Evolutionary conservation across 78 protist genomes (phyloP).

Genomic region (Monocercomonoides exilis): DNA sequence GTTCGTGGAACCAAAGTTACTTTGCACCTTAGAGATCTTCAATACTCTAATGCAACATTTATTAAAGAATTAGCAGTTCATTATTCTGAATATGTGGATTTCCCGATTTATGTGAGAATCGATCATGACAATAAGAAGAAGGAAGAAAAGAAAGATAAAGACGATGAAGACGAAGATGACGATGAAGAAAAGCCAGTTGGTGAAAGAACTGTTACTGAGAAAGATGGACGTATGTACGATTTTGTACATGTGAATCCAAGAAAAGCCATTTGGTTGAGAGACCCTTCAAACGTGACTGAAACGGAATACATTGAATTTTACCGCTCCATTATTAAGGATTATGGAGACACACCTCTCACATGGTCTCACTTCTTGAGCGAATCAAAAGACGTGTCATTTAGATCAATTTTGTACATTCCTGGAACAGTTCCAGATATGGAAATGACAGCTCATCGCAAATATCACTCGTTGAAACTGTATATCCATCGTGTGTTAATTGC

Average conservation of each 20-base stretch:
- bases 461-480: neutral
- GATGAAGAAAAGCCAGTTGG: too few relatives aligned
- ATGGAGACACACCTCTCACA: neutral
- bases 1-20: conserved; percentile 60
- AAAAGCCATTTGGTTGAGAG: neutral
- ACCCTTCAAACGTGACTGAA: neutral
- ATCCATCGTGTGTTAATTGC: conserved; percentile 87
- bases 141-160: conserved; percentile 14
- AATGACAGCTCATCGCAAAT: neutral
- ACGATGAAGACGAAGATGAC: neutral
- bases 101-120: neutral
- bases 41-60: neutral
- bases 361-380: neutral
- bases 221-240: neutral
- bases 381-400: neutral
- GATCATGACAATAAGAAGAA: neutral
- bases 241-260: neutral
- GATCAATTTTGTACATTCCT: neutral
- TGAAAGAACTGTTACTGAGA: neutral
- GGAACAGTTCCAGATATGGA: too few relatives aligned
- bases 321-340: neutral
- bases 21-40: conserved; percentile 17
- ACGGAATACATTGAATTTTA: neutral
- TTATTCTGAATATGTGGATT: neutral
- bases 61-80: neutral